These are phyloP conservation scores for Ampelomyces quisqualis DNA, from an alignment of 2,329 filamentous ascomycete species.

Conservation along the genomic window DNA sequence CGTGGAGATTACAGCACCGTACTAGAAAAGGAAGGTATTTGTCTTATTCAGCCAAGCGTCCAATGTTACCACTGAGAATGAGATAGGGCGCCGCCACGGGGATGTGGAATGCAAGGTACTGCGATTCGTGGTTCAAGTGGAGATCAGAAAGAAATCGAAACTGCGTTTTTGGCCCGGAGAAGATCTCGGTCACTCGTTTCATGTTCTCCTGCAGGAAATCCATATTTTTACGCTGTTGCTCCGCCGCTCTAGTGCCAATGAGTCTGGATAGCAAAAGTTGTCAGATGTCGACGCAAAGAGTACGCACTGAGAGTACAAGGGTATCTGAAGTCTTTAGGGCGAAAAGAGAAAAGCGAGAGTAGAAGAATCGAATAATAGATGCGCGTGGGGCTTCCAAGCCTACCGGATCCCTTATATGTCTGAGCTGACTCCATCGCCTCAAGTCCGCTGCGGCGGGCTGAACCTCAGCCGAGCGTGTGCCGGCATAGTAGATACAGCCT, in stretches of 20 bases:
- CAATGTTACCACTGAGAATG: conserved; percentile 36
- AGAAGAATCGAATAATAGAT: not conserved
- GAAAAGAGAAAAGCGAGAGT: not conserved
- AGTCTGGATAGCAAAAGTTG: not conserved
- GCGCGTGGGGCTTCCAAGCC: not conserved
- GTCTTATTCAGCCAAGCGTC: conserved; percentile 35
- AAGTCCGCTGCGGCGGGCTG: conserved; percentile 8
- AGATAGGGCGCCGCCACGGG: conserved; percentile 30
- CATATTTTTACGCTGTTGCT: not conserved
- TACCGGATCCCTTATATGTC: conserved; percentile 5
- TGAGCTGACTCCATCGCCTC: conserved; percentile 8
- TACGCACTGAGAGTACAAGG: not conserved
- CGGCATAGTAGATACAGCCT: not conserved
- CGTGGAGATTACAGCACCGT: conserved; percentile 31
- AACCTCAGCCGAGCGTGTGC: conserved; percentile 3
- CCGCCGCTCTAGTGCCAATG: not conserved
- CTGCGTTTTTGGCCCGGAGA: conserved; percentile 23
- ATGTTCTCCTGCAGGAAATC: conserved; percentile 14
- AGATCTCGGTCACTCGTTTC: conserved; percentile 28
- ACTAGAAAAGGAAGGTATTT: conserved; percentile 35
- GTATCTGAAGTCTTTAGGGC: not conserved
- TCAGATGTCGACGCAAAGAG: not conserved
- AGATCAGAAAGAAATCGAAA: conserved; percentile 40
- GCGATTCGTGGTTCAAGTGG: conserved; percentile 29
- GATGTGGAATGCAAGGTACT: conserved; percentile 38